Evolutionary conservation across 139 green algal species (phyloP), one percentile per base, ranked within the genome.

Genomic region (Auxenochlorella protothecoides): DNA sequence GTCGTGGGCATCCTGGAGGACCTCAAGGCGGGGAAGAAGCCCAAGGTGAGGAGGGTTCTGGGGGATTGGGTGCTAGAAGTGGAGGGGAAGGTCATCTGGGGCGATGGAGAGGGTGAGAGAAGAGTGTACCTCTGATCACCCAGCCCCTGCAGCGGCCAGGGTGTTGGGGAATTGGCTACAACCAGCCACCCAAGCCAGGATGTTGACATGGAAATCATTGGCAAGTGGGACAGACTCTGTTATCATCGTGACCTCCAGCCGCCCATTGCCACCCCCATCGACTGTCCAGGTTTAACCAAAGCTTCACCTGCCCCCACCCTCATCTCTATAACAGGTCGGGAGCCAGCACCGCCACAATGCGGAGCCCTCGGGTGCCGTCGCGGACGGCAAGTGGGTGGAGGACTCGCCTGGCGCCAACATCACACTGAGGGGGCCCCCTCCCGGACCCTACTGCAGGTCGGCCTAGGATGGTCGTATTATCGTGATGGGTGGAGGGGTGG

Each of bases 301-400:
- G 14, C 66, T 51, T 44, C 27, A 44, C 27, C 27, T 44, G 27
- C 27, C 27, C 27, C 27, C 27, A 44, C 65, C 59, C 4, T 51
- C n/a, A 53, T 60, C 3, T 12, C 16, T 9, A 3, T 56, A 68
- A 66, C 83, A 90, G 83, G 69, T 84, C 4, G 89, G 90, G 12
- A 91, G 83, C 1, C 90, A 96, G 80, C 80, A 91, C 74, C 79
- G 88, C 16, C 65, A 53, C 55, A 95, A 91, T 76, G 86, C 87
- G 0, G 89, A 96, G 80, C 92, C 91, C 3, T 88, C 84, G 5
- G 90, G 89, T 2, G 76, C 78, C 5, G 78, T 94, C 53, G 6
- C 70, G 5, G 60, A 73, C 51, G 86, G 79, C 60, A 91, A 91
- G 73, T 96, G 90, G 90, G 77, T 94, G 57, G 71, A 84, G 59